These are phyloP conservation scores for Sungouiella thailandica DNA, from an alignment of 805 yeast species.

Conservation along the genomic window DNA sequence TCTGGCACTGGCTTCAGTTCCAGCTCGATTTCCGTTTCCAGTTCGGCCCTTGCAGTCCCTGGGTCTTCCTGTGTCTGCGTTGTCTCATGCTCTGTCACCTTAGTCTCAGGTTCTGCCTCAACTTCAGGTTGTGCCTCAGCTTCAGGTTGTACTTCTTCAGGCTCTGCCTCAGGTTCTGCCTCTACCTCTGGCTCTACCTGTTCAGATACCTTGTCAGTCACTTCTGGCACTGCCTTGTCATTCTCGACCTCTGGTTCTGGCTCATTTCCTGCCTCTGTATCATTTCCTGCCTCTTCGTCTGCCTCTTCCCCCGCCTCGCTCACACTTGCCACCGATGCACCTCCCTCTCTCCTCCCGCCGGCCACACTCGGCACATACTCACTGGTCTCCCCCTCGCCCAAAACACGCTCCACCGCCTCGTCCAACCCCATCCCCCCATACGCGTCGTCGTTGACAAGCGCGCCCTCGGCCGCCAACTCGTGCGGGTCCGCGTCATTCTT, in stretches of 20 bases:
- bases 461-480: constrained; percentile 54
- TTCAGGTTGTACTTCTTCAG: too few species aligned
- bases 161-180: constrained; percentile 1
- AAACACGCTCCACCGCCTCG: constrained; percentile 45
- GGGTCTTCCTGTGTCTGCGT: too few species aligned
- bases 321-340: background rate
- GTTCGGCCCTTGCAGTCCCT: too few species aligned
- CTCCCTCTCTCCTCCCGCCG: background rate
- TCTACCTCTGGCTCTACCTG: constrained; percentile 5
- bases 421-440: constrained; percentile 46
- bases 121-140: too few species aligned
- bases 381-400: too few species aligned
- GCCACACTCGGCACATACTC: background rate
- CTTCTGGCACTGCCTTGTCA: constrained; percentile 5
- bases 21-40: too few species aligned
- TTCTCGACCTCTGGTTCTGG: constrained; percentile 5
- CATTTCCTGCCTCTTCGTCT: constrained; percentile 11
- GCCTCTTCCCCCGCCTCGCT: constrained; percentile 3
- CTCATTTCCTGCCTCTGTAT: constrained; percentile 3
- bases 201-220: constrained; percentile 4
- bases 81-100: too few species aligned
- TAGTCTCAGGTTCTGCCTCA: too few species aligned
- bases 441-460: constrained; percentile 46
- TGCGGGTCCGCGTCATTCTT: constrained; percentile 26
- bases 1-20: too few species aligned